Evolutionary conservation across 345 rosid genomes (phyloP).

Genomic region (Stellera chamaejasme): DNA sequence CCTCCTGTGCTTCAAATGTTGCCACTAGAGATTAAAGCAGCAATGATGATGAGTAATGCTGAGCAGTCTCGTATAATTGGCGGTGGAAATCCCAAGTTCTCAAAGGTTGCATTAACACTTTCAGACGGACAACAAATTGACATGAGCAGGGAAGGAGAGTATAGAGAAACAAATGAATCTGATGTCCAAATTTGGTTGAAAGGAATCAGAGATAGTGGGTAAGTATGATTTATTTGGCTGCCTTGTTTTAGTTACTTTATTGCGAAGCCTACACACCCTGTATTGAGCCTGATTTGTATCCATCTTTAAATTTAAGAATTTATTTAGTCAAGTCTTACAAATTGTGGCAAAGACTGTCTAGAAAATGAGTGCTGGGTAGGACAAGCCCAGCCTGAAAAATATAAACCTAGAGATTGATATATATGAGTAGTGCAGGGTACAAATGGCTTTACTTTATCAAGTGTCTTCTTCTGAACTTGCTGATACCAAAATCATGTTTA

Average conservation of each 20-base stretch:
- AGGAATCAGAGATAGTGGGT: slow-evolving; percentile 98
- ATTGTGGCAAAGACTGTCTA: too few relatives aligned
- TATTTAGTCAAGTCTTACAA: too few relatives aligned
- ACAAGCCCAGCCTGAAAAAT: too few relatives aligned
- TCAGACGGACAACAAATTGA: slow-evolving; percentile 59
- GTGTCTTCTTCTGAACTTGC: too few relatives aligned
- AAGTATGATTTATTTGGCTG: slow-evolving; percentile 20
- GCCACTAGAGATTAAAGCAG: slow-evolving; percentile 71
- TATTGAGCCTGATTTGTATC: too few relatives aligned
- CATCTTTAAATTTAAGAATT: too few relatives aligned
- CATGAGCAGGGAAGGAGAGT: slow-evolving; percentile 43
- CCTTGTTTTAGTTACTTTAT: too few relatives aligned
- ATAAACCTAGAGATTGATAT: too few relatives aligned
- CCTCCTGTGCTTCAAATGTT: slow-evolving; percentile 48
- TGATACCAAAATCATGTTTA: slow-evolving; percentile 1
- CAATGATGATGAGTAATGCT: slow-evolving; percentile 70
- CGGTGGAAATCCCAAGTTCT: slow-evolving; percentile 54
- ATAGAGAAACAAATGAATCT: slow-evolving; percentile 55
- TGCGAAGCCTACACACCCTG: too few relatives aligned
- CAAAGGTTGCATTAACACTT: slow-evolving; percentile 46
- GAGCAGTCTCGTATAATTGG: slow-evolving; percentile 71
- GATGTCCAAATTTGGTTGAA: slow-evolving; percentile 90
- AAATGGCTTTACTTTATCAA: too few relatives aligned
- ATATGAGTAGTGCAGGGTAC: too few relatives aligned
- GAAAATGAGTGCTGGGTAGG: too few relatives aligned